Evolutionary conservation across 306 rosid species (phyloP), one percentile per base, ranked within the genome.

Genomic region (Cucurbita moschata): DNA sequence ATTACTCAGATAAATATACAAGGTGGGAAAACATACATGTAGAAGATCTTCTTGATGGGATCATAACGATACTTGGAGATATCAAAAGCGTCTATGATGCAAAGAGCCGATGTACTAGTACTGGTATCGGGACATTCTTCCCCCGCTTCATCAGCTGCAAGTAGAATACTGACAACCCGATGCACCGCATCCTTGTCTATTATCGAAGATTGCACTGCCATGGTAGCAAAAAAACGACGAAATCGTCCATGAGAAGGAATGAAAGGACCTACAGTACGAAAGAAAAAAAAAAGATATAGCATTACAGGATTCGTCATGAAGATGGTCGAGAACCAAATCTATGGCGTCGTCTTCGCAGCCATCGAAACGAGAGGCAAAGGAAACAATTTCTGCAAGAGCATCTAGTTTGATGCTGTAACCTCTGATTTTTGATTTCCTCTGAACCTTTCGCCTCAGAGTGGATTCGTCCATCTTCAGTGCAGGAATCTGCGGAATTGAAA

Each of bases 381-480:
- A 82, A 72, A 89, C 86, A 78, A 94, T 87, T 80, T 90, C 90
- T 26, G 88, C 83, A 15, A 90, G 87, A 14, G 95, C 97, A 7
- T 87, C 98, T 10, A 69, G 65, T 74, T 89, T 86, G 76, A 94
- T 84, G 23, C 75, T 81, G 82, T 84, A 89, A 2, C 98, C 97
- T 83, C 95, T 80, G 81, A 90, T 89, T 75, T 86, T 94, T 77
- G 88, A 86, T 72, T 86, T 94, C 74, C 72, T 88, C 83, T 89
- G 91, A 30, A 94, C 74, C 78, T 87, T 90, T 84, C 77, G 89
- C 81, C 94, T 82, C 69, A 78, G 23, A 74, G 81, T 77, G 10
- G 87, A 51, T 59, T 78, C 66, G 46, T 76, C 88, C 98, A 92
- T 92, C 61, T 71, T 44, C 18, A n/a, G 55, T 56, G 44, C 23